Evolutionary conservation across 106 monocot genomes (phyloP), one percentile per base, ranked within the genome.

Genomic region (Dendrobium nobile): DNA sequence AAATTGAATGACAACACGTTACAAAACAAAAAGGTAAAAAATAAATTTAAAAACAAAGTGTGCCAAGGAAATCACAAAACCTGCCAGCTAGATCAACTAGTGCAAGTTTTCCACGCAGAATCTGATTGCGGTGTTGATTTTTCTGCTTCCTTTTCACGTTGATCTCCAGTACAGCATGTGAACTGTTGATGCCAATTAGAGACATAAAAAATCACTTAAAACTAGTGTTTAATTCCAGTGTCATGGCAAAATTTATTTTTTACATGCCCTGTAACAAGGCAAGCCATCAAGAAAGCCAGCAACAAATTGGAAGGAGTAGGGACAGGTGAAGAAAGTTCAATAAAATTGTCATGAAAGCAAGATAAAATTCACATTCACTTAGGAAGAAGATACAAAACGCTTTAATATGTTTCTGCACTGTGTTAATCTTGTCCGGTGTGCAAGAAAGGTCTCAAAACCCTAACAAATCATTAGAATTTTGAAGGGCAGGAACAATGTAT

Each of bases 31-130:
- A 73, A n/a, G 43, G 4, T 43, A 1, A 37, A 28, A 43, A 5
- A 43, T n/a, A 17, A 44, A 40, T 72, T 72, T 33, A 16, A 20
- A 74, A 45, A 61, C 5, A 44, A 61, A 44, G 13, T 26, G 31
- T 16, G 20, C 18, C 41, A 47, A 73, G 26, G 22, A 27, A 43
- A 31, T n/a, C 41, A 80, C 27, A 74, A 20, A 73, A 95, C 98
- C 98, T 99, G 44, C 98, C 98, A 83, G 98, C 98, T 80, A 99
- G 92, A 86, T 99, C 98, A 80, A 99, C 98, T 19, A 99, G 86
- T 75, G 98, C 94, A 82, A 99, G 98, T 79, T 99, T 99, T 83
- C 98, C 98, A 84, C 92, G 85, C 2, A 99, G 87, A 86, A 99
- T 80, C 81, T 91, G 98, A 83, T 54, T 91, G 33, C 79, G 81